Evolutionary conservation across 495 filamentous ascomycete genomes (phyloP), one percentile per base, ranked within the genome.

Genomic region (Lasiosphaeria miniovina): DNA sequence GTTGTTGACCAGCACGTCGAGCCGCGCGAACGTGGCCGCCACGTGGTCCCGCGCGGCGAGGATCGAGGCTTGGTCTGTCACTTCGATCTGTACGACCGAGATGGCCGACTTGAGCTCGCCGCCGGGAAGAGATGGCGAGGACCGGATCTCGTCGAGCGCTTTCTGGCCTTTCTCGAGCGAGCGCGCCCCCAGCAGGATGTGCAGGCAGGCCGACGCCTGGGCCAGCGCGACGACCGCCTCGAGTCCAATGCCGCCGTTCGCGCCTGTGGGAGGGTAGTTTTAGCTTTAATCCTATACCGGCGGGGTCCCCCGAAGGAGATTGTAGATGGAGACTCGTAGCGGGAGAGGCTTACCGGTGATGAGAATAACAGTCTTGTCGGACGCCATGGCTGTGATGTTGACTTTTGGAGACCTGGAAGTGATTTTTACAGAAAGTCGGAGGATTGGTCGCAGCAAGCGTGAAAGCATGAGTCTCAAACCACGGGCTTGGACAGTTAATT

Each of bases 1-100:
- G 53, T 82, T 83, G 68, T 80, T 80, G 60, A 82, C 68, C 11
- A 84, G 68, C 4, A 71, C 70, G 61, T 84, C 81, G 0, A 82
- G 48, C 38, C 65, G 70, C 54, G 74, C 77, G 45, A 71, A 77
- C 24, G 69, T 60, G 9, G 32, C 7, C 11, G 64, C 49, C 12
- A 83, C 65, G 31, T 71, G 38, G 0, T 65, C 62, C 48, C 65
- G 71, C 0, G 74, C 74, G 4, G 53, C 49, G 2, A 65, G 8
- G 55, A 82, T 82, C 2, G 79, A 81, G 6, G 66, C 64, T 46
- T 75, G 65, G 12, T 71, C 60, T 43, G 75, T 74, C 31, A 85
- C 75, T 59, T 84, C 82, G 6, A 84, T 56, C 49, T 77, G 68
- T 1, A 83, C 9, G 9, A 74, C 57, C 4, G 53, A 62, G 15